Evolutionary conservation across 192 early-diverging fungal species (phyloP).

Genomic region (Podila verticillata): DNA sequence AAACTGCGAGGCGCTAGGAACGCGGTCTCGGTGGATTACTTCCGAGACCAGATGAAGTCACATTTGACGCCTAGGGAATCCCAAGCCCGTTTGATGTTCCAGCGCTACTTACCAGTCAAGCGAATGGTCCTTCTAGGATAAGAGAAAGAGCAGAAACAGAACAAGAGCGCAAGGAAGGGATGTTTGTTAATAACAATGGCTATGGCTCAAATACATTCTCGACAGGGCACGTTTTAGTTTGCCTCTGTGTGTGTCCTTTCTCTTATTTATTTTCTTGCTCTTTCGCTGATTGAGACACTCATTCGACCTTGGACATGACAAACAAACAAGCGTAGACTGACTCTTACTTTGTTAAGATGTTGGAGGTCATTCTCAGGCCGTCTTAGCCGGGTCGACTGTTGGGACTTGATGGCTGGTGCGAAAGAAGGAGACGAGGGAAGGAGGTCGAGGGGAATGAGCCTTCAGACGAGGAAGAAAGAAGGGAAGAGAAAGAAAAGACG

Average conservation of each 20-base stretch:
- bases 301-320: no score
- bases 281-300: neutral
- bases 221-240: no score
- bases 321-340: no score
- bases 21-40: no score
- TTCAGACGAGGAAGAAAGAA: neutral
- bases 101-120: constrained; percentile 40
- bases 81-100: neutral
- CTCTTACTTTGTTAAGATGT: constrained; percentile 1
- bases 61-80: no score
- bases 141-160: no score
- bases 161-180: neutral
- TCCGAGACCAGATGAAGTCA: no score
- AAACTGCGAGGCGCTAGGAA: no score
- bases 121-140: constrained; percentile 32
- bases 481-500: neutral
- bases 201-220: no score
- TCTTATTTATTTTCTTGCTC: neutral
- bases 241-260: no score
- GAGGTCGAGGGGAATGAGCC: neutral
- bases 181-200: neutral
- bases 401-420: neutral
- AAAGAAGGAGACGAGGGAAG: neutral
- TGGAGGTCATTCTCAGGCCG: neutral
- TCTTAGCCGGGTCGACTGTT: neutral